Conservation (phyloP, 176 grass and related monocot genomes). For the Tillandsia fasciculata region DNA sequence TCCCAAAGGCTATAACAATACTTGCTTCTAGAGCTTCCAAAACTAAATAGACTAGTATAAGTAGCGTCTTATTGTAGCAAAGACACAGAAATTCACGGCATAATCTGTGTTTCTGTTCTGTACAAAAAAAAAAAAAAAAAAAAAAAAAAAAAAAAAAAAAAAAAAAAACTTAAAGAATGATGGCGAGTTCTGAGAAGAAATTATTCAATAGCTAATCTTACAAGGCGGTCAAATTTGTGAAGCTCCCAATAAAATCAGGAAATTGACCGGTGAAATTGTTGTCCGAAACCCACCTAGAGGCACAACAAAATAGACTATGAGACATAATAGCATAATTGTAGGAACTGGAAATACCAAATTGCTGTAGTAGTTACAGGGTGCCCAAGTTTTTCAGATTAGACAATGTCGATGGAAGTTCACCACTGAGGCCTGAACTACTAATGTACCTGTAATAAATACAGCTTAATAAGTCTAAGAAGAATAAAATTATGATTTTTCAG, state of each 20-base stretch:
- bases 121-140: background rate
- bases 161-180: too few relatives aligned
- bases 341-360: background rate
- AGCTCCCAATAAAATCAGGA: constrained; percentile 61
- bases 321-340: constrained; percentile 3
- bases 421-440: constrained; percentile 53
- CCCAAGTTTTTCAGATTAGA: constrained; percentile 46
- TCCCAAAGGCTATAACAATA: background rate
- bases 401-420: constrained; percentile 43
- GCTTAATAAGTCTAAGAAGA: background rate
- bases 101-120: background rate
- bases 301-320: background rate
- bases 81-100: too few relatives aligned
- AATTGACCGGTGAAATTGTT: constrained; percentile 67
- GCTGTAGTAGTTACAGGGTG: constrained; percentile 15
- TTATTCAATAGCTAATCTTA: constrained; percentile 27
- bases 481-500: background rate
- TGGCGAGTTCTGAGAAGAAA: background rate
- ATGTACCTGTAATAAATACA: constrained; percentile 44
- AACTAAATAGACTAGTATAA: background rate
- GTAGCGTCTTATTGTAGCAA: too few relatives aligned
- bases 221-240: constrained; percentile 33
- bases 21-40: constrained; percentile 12
- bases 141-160: background rate
- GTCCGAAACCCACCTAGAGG: constrained; percentile 47